Evolutionary conservation across 768 basidiomycete species (phyloP), one percentile per base, ranked within the genome.

Genomic region (Ramaria sp.): DNA sequence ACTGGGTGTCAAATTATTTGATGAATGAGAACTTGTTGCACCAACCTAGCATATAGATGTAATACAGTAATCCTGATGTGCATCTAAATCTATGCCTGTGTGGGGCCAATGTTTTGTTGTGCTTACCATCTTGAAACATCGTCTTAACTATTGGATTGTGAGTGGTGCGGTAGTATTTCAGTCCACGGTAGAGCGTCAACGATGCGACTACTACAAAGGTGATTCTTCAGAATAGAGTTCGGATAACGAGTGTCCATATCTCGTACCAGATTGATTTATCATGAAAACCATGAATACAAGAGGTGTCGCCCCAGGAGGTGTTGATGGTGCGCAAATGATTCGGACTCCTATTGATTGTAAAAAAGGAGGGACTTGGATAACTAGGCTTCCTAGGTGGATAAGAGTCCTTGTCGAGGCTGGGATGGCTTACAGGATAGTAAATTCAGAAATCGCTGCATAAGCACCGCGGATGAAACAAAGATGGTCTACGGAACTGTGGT

Each of bases 91-190:
- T 24, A n/a, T 8, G 9, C 28, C 25, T 47, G 7, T 47, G 1
- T 47, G n/a, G 5, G 27, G 12, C 1, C 24, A 52, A 41, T 37
- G 18, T 30, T 5, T 39, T 2, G 4, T 15, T 12, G 38, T 52
- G 27, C 10, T 20, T 16, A 52, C 51, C 51, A 52, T 52, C 51
- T 41, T 52, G 51, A 41, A 52, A 52, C 51, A 52, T 52, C 1
- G 37, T 52, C 20, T 22, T 32, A 12, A 52, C 18, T 16, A 52
- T 15, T 38, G 51, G 51, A 32, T 52, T 22, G n/a, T 32, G 1
- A n/a, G 20, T 41, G 5, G 24, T 4, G 16, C 51, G 51, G 25
- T 52, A 52, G 25, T 52, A n/a, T 52, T 41, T 13, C 27, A 52
- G 18, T 16, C 38, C 51, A 4, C 51, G 51, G 25, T 39, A 41